Base-by-base conservation (phyloP, 495 filamentous ascomycete genomes). In the Rhizodiscina lignyota region DNA sequence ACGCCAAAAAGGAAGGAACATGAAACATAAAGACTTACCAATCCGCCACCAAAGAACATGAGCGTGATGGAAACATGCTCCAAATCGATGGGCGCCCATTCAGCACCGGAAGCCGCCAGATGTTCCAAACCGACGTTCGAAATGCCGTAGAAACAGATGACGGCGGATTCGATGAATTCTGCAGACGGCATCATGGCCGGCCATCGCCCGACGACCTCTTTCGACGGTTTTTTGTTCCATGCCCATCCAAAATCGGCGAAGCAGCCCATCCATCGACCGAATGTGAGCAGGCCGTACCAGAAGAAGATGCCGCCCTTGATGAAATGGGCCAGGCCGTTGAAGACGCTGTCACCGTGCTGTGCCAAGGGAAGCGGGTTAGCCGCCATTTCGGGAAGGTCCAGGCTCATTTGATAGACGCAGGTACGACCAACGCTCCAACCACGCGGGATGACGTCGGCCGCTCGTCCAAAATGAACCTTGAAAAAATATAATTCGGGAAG, bases 261-360 rank as follows among this genome's bases (percentile, higher is more conserved):
- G 58, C 78, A 77, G 13, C 89, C 89, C 44, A 85, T 70, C 74
- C 81, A 93, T 15, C 89, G 81, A 12, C 83, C 83, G 15, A 97
- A 68, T 0, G 83, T 89, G 19, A 96, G 55, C 10, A 93, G 51
- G 13, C 89, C 89, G 40, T 94, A 84, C 78, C 83, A 83, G 56
- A 94, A 82, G 60, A 97, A 97, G 38, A 96, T 81, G n/a, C 83
- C 83, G 35, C 87, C 89, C 51, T 96, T 97, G 53, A 94, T 80
- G 56, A 81, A 91, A 55, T 96, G 89, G 21, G 89, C 87, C 23
- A 93, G 63, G 4, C 85, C 83, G 47, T 78, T 86, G 65, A 93
- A 89, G 32, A 91, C 56, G 16, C 65, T 60, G 22, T 50, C 48
- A 8, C 61, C 68, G 46, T 71, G 67, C 70, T 75, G 42, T 18